Evolutionary conservation across 345 rosid species (phyloP), one percentile per base, ranked within the genome.

Genomic region (Schrenkiella parvula): DNA sequence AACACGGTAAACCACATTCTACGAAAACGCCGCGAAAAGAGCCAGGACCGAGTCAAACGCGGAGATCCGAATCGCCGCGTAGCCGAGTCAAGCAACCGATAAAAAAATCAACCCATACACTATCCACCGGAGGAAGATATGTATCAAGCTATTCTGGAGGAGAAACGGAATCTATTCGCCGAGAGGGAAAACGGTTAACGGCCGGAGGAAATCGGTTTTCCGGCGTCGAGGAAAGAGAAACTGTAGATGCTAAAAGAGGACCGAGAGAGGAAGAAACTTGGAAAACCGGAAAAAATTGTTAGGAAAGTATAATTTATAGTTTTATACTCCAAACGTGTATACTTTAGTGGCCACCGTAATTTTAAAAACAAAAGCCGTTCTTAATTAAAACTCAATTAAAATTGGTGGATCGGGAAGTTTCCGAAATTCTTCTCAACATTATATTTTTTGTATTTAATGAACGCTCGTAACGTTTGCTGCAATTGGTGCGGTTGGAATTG

Each of bases 1-100:
- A 82, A 59, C 66, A 73, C 65, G 44, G 53, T 43, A 28, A 80
- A 38, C 97, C 95, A 90, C 99, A 95, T 95, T 95, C 86, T 66
- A 79, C 38, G 42, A 65, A 75, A 82, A 74, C 80, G 66, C 79
- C 80, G 48, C 72, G 72, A 53, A 72, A 70, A 53, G 48, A 67
- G 62, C 70, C 62, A 71, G 43, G 68, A 75, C 85, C 56, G 67
- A 34, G 84, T 70, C 87, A 78, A 77, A 74, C 76, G 51, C 59
- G 64, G 87, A 91, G 97, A 89, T 91, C 97, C 91, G 53, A 78
- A 47, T 63, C 79, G 47, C 73, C 77, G 77, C 57, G 47, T 54
- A 71, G 57, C 78, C 43, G 70, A 32, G 83, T 46, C 79, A 50
- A 35, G 55, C 48, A 35, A 22, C n/a, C n/a, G n/a, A n/a, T n/a